Base-by-base conservation (phyloP, 495 filamentous ascomycete genomes). In the Gamarada debralockiae region DNA sequence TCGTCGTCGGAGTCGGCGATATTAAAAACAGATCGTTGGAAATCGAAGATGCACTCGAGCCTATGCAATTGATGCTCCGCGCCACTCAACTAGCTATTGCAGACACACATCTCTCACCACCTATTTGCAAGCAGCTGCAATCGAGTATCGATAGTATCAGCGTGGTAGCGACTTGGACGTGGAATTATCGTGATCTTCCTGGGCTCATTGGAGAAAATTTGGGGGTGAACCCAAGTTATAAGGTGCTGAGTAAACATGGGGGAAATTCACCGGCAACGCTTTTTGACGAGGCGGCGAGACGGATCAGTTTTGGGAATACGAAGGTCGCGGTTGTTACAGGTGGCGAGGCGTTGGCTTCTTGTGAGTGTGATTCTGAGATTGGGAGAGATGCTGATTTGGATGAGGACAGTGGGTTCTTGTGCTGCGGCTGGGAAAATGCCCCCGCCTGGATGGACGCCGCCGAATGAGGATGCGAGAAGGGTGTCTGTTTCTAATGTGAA, bases 121-220 rank as follows among this genome's bases (percentile, higher is more conserved):
- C 53, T 8, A 52, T 49, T 13, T 36, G 52, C 0, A 52, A 65
- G 7, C 48, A 63, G 17, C 61, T 81, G 4, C 67, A 68, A 43
- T 63, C 65, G 3, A 64, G 59, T 13, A 76, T 83, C 46, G 77
- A 83, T 52, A 78, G 73, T 51, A 63, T 81, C 33, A 64, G 68
- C 37, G 70, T 81, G 5, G 78, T 83, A n/a, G 60, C 60, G 20
- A 79, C 71, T 4, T 83, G 79, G 78, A 81, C 78, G 10, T 83
- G 78, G 78, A 68, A 70, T 14, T 81, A 83, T 60, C 50, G 64
- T 0, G 72, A 83, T 54, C 60, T 80, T 1, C 74, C 78, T 1
- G 67, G 64, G 22, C 56, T 78, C 0, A 46, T 83, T 17, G 60
- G 65, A 0, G 24, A 71, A 41, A 65, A 67, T 36, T 62, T 83